phyloP scores from a whole-genome alignment of 768 basidiomycete genomes.

The Collybiopsis luxurians region DNA sequence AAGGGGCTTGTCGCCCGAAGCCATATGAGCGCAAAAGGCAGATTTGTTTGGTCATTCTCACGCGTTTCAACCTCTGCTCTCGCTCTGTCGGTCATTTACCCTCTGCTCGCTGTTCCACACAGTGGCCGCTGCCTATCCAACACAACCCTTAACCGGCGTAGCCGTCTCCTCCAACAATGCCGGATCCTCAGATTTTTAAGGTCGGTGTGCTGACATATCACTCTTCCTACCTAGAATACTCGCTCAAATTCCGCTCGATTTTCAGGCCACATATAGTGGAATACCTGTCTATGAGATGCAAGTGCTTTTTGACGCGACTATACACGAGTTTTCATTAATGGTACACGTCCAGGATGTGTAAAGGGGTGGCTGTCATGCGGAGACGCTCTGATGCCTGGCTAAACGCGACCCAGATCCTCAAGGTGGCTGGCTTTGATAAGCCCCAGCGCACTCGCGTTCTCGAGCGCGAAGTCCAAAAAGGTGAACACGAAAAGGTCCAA shows the following conservation, averaged over 20 bases:
- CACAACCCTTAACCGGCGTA: background rate
- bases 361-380: slow-evolving; percentile 96
- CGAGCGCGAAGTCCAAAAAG: slow-evolving; percentile 97
- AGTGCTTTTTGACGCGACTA: slow-evolving; percentile 37
- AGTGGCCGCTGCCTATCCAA: background rate
- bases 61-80: background rate
- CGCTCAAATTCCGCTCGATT: slow-evolving; percentile 16
- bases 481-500: slow-evolving; percentile 98
- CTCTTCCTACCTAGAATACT: slow-evolving; percentile 13
- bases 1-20: background rate
- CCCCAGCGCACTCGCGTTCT: slow-evolving; percentile 96
- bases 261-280: slow-evolving; percentile 87
- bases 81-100: background rate
- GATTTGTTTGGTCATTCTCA: background rate
- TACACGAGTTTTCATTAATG: slow-evolving; percentile 31
- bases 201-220: slow-evolving; percentile 33
- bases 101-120: background rate
- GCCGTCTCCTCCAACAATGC: slow-evolving; percentile 45
- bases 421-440: slow-evolving; percentile 99
- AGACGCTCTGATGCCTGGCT: slow-evolving; percentile 95
- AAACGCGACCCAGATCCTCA: slow-evolving; percentile 98
- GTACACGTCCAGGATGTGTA: slow-evolving; percentile 78
- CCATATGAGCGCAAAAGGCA: slow-evolving; percentile 1
- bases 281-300: slow-evolving; percentile 93
- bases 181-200: slow-evolving; percentile 89